phyloP scores from a whole-genome alignment of 148 eudicot species.

The Agrostemma githago region DNA sequence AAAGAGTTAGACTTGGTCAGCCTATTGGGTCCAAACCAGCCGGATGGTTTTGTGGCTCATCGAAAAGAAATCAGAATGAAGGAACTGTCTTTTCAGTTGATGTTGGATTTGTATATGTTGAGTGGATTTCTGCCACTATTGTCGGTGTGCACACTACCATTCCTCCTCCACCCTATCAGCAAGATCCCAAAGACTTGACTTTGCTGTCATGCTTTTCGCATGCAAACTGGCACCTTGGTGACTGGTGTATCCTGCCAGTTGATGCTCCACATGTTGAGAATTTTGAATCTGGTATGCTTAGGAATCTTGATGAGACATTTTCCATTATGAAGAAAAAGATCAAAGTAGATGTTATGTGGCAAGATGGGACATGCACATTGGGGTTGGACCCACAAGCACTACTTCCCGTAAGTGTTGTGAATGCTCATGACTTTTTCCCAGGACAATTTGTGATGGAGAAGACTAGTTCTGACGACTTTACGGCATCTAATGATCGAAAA shows the following conservation, averaged over 20 bases:
- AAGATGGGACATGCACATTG: slow-evolving; percentile 62
- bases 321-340: slow-evolving; percentile 63
- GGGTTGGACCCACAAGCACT: slow-evolving; percentile 65
- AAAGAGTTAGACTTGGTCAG: slow-evolving; percentile 54
- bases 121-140: slow-evolving; percentile 70
- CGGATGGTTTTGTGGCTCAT: slow-evolving; percentile 69
- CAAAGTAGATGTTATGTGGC: slow-evolving; percentile 84
- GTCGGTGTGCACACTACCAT: slow-evolving; percentile 24
- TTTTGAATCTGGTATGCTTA: slow-evolving; percentile 18
- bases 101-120: slow-evolving; percentile 62
- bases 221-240: slow-evolving; percentile 93
- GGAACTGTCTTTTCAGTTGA: slow-evolving; percentile 69
- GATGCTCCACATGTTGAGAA: slow-evolving; percentile 19
- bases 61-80: slow-evolving; percentile 46
- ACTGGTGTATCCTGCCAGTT: slow-evolving; percentile 61
- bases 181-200: slow-evolving; percentile 51
- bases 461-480: slow-evolving; percentile 48
- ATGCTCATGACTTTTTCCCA: slow-evolving; percentile 87
- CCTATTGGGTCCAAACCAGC: slow-evolving; percentile 41
- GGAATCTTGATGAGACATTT: slow-evolving; percentile 45
- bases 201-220: slow-evolving; percentile 54
- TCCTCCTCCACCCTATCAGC: slow-evolving; percentile 50
- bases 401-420: slow-evolving; percentile 53
- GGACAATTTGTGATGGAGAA: slow-evolving; percentile 69
- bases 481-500: slow-evolving; percentile 26